These are phyloP conservation scores for Chenopodium album DNA, from an alignment of 148 eudicot species.

Conservation along the genomic window DNA sequence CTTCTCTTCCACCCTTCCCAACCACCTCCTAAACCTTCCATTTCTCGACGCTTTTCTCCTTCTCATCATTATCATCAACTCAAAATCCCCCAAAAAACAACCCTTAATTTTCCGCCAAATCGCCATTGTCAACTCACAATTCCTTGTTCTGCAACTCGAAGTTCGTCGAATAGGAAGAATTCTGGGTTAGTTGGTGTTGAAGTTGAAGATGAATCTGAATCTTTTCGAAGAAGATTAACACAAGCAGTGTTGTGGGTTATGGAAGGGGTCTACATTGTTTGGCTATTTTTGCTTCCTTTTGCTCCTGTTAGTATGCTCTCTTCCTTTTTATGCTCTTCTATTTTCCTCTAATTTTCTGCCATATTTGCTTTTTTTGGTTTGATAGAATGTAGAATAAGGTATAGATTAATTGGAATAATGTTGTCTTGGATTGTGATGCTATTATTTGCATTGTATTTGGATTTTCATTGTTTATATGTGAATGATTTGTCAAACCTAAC, in stretches of 20 bases:
- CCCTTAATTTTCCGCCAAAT: background rate
- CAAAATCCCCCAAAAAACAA: background rate
- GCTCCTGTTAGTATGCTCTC: conserved; percentile 60
- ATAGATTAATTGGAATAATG: no score
- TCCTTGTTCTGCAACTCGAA: conserved; percentile 21
- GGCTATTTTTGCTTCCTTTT: conserved; percentile 97
- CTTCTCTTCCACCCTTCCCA: background rate
- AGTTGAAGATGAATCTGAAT: conserved; percentile 26
- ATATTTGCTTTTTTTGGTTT: background rate
- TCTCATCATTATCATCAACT: conserved; percentile 23
- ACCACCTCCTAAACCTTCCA: background rate
- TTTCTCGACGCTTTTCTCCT: background rate
- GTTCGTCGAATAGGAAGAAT: conserved; percentile 6
- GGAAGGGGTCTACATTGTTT: conserved; percentile 69
- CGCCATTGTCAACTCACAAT: background rate
- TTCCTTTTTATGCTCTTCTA: background rate
- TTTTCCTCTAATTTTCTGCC: background rate
- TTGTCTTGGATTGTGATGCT: background rate
- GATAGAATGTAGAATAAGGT: background rate
- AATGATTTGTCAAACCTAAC: no score
- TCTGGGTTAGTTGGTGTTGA: background rate
- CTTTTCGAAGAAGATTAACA: conserved; percentile 31
- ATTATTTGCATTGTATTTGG: background rate
- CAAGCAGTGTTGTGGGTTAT: conserved; percentile 55
- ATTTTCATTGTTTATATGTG: no score